Evolutionary conservation across 2,329 filamentous ascomycete species (phyloP), one percentile per base, ranked within the genome.

Genomic region (Albifimbria verrucaria): DNA sequence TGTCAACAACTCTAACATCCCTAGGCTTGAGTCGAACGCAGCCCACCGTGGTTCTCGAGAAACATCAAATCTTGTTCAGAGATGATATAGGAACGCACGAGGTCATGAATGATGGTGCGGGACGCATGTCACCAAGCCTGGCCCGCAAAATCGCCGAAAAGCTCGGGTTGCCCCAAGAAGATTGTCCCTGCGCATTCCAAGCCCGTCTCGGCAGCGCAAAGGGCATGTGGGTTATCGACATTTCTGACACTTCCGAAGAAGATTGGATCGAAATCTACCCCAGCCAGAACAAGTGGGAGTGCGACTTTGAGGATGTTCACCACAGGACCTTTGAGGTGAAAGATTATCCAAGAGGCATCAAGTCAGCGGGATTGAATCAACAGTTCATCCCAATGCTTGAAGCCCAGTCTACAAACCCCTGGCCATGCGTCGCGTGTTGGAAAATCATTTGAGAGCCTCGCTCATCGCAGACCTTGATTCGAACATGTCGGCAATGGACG

Each of bases 151-250:
- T 91, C 5, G 76, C 79, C 23, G 63, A 74, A 1, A 55, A 56
- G 0, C 73, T 88, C 9, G 79, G 78, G 0, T 67, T 87, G 0
- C 5, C 32, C 4, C 32, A 12, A 17, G 59, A 65, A 0, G 75
- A 80, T n/a, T 65, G 81, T 0, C 87, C 88, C 0, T 81, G 81
- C 28, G 85, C 79, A 0, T 85, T 87, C 45, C 89, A 93, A 66
- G 88, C 76, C 2, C 80, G 90, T 1, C 80, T 92, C 32, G 87
- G 83, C 10, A 82, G 86, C 18, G 87, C 87, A 1, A 93, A 93
- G 65, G 90, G 89, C 0, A 75, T 92, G 58, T 92, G 88, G 89
- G 77, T 87, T 46, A 68, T 87, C 5, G 84, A 87, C 57, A 72
- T 75, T 0, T 62, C 72, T 1, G 62, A 68, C 1, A 59, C 57